These are phyloP conservation scores for Xylariaceae sp. DNA, from an alignment of 2,329 filamentous ascomycete genomes.

Conservation along the genomic window DNA sequence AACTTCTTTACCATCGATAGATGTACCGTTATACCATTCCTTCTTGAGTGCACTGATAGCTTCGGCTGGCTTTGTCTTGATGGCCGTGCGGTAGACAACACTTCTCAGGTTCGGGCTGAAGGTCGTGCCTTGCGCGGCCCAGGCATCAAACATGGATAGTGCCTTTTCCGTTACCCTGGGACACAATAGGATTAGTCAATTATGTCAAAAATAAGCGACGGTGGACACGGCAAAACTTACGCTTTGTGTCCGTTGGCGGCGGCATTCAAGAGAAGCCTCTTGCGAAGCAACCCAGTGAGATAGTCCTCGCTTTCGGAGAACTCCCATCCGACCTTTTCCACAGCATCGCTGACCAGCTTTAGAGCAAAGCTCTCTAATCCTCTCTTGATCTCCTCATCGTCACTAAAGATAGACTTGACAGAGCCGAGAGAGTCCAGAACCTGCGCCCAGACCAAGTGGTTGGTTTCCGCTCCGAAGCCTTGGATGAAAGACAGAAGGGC, in stretches of 20 bases:
- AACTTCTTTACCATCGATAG: slow-evolving; percentile 88
- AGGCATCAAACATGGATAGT: slow-evolving; percentile 74
- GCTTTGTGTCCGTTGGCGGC: slow-evolving; percentile 64
- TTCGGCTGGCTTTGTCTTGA: slow-evolving; percentile 65
- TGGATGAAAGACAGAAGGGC: slow-evolving; percentile 80
- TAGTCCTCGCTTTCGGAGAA: slow-evolving; percentile 75
- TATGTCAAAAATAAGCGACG: not conserved
- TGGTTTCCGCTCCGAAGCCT: slow-evolving; percentile 75
- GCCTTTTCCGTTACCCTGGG: slow-evolving; percentile 67
- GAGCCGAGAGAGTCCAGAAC: slow-evolving; percentile 71
- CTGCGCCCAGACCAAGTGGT: slow-evolving; percentile 87
- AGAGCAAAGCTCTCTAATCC: slow-evolving; percentile 76
- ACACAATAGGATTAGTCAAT: slow-evolving; percentile 17
- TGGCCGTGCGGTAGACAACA: slow-evolving; percentile 74
- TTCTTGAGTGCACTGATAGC: slow-evolving; percentile 73
- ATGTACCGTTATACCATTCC: slow-evolving; percentile 77
- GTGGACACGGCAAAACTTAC: not conserved
- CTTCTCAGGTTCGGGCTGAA: slow-evolving; percentile 79
- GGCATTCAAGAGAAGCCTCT: slow-evolving; percentile 72
- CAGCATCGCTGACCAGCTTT: slow-evolving; percentile 69
- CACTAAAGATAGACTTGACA: slow-evolving; percentile 80
- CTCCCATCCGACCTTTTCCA: slow-evolving; percentile 81
- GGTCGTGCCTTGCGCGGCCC: slow-evolving; percentile 62
- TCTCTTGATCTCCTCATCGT: slow-evolving; percentile 66
- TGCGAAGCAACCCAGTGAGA: slow-evolving; percentile 75